Percentiles rank a stretch among this genome's conserved stretches.
phyloP scores from a whole-genome alignment of 2,329 filamentous ascomycete genomes.

The Diplocarpon mali region DNA sequence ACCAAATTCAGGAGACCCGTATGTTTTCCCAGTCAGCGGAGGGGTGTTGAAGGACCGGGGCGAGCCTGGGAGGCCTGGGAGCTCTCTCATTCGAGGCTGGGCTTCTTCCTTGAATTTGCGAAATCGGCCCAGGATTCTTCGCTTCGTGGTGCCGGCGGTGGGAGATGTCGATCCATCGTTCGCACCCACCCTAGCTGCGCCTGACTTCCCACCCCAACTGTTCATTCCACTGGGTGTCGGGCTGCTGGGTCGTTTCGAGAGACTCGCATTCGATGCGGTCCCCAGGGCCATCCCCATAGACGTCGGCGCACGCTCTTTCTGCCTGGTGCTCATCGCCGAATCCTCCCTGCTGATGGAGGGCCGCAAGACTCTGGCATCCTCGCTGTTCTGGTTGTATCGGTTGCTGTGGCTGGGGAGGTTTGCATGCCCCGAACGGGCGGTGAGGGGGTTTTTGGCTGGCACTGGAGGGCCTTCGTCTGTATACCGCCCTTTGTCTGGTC shows the following conservation, averaged over 20 bases:
- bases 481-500: conserved; percentile 59
- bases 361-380: conserved; percentile 53
- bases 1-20: conserved; percentile 21
- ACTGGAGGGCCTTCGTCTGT: conserved; percentile 36
- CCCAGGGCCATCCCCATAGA: conserved; percentile 22
- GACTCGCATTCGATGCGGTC: conserved; percentile 22
- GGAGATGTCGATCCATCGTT: conserved; percentile 39
- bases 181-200: conserved; percentile 11
- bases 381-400: conserved; percentile 60
- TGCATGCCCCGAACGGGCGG: conserved; percentile 44
- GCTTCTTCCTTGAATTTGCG: conserved; percentile 40
- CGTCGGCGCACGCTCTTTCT: conserved; percentile 37
- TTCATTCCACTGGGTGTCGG: conserved; percentile 69
- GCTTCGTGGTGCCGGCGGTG: conserved; percentile 20
- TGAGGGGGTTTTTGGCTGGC: conserved; percentile 50
- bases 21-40: conserved; percentile 14
- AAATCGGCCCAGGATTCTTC: conserved; percentile 24
- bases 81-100: conserved; percentile 33
- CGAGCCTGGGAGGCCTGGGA: conserved; percentile 41
- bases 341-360: conserved; percentile 71
- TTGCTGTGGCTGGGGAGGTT: conserved; percentile 54
- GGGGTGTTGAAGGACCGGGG: conserved; percentile 38
- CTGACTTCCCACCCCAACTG: conserved; percentile 32
- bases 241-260: conserved; percentile 59
- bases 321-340: conserved; percentile 39